A percentile compares a stretch with the other conserved stretches of the same genome.
Evolutionary conservation across 106 monocot species (phyloP).

Genomic region (Dendrobium officinale): DNA sequence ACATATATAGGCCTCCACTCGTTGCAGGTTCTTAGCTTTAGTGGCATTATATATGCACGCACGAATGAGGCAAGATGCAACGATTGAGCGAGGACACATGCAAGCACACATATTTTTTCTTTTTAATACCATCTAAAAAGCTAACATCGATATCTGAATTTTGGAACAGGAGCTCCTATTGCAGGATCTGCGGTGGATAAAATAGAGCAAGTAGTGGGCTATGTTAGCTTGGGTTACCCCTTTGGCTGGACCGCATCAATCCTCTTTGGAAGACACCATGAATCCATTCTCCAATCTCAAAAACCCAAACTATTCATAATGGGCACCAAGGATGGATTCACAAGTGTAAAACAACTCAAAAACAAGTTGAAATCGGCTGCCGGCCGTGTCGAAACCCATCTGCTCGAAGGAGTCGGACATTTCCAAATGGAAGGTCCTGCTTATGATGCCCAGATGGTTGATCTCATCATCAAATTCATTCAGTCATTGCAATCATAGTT

Average conservation of each 20-base stretch:
- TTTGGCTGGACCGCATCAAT: constrained; percentile 75
- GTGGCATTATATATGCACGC: too few species aligned
- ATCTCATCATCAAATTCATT: constrained; percentile 37
- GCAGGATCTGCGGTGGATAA: constrained; percentile 92
- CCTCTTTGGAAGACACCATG: constrained; percentile 82
- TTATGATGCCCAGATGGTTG: constrained; percentile 74
- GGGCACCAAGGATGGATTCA: constrained; percentile 93
- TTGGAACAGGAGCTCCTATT: constrained; percentile 73
- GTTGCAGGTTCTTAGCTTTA: too few species aligned
- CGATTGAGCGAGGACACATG: too few species aligned
- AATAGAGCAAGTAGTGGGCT: constrained; percentile 64
- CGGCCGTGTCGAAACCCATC: constrained; percentile 56
- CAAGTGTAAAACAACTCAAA: constrained; percentile 79
- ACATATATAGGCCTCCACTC: too few species aligned
- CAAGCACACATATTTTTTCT: background rate
- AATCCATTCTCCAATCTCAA: constrained; percentile 44
- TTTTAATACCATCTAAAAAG: background rate
- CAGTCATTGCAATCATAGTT: constrained; percentile 9
- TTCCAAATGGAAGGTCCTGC: constrained; percentile 97
- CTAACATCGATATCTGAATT: background rate
- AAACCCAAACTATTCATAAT: constrained; percentile 90
- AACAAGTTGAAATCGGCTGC: constrained; percentile 75
- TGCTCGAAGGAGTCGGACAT: constrained; percentile 77
- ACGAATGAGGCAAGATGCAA: too few species aligned
- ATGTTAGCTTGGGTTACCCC: constrained; percentile 87